phyloP scores from a whole-genome alignment of 192 early-diverging fungal genomes.

The Coemansia javaensis region DNA sequence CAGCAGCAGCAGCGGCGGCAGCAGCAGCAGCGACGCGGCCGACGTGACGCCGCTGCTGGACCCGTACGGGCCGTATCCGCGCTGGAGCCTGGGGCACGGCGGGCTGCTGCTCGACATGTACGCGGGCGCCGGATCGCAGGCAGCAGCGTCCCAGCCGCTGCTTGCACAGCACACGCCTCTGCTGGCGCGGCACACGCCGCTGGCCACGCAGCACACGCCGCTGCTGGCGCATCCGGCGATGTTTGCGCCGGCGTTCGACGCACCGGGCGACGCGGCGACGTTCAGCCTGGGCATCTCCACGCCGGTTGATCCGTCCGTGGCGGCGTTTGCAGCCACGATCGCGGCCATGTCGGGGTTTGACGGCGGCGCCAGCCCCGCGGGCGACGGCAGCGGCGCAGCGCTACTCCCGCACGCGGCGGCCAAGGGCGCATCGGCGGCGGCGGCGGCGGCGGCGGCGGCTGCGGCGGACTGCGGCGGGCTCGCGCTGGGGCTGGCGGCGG shows the following conservation, averaged over 20 bases:
- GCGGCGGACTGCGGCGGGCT: not conserved
- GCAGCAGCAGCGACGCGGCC: not conserved
- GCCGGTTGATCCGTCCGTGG: constrained; percentile 1
- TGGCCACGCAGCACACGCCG: not conserved
- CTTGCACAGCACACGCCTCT: not conserved
- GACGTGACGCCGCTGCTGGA: not conserved
- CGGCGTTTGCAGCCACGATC: constrained; percentile 25
- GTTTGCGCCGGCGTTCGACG: constrained; percentile 1
- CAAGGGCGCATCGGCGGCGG: too few relatives aligned
- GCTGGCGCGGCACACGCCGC: not conserved
- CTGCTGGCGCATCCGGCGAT: not conserved
- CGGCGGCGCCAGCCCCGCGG: not conserved
- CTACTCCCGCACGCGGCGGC: too few relatives aligned
- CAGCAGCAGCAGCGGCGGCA: too few relatives aligned
- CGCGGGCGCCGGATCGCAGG: not conserved
- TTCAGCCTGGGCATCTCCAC: constrained; percentile 4
- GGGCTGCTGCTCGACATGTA: not conserved
- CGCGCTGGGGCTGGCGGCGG: not conserved
- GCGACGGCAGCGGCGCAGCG: not conserved
- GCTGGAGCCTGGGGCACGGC: not conserved
- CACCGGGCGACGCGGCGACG: not conserved
- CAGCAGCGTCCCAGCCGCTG: not conserved
- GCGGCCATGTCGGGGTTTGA: constrained; percentile 22
- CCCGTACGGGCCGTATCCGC: not conserved
- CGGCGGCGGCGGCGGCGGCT: not conserved